phyloP scores from a whole-genome alignment of 2,329 filamentous ascomycete genomes.

The Trichoderma atroviride region DNA sequence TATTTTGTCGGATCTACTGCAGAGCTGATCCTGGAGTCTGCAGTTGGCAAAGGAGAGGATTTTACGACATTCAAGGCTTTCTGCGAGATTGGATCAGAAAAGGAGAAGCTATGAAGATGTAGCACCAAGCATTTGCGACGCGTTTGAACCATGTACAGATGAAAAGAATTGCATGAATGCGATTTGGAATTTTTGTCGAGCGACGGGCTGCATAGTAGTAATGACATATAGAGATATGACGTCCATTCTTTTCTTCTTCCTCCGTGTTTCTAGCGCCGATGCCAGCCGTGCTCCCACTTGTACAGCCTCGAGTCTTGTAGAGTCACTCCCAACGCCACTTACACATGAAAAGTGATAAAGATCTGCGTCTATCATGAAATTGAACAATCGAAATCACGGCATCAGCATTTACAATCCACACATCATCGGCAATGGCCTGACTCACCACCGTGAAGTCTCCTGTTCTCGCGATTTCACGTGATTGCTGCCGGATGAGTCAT shows the following conservation, averaged over 20 bases:
- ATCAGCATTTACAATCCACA: not conserved
- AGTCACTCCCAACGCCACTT: not conserved
- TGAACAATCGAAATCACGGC: not conserved
- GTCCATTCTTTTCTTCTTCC: not conserved
- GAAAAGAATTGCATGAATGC: not conserved
- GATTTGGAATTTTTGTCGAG: not conserved
- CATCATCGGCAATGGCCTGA: not conserved
- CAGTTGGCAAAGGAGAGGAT: constrained; percentile 62
- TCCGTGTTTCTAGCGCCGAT: not conserved
- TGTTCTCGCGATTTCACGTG: not conserved
- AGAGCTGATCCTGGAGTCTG: constrained; percentile 75
- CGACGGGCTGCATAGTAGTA: not conserved
- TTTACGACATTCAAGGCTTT: constrained; percentile 93
- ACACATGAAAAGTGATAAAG: not conserved
- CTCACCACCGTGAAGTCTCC: constrained; percentile 1
- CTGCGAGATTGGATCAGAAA: constrained; percentile 68
- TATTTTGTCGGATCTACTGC: constrained; percentile 89
- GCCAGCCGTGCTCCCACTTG: not conserved
- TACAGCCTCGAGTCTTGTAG: not conserved
- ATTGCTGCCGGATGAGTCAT: constrained; percentile 16
- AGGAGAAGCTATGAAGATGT: constrained; percentile 36
- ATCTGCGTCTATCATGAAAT: not conserved
- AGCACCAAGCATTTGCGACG: not conserved
- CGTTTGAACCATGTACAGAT: not conserved
- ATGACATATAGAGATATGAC: not conserved